Evolutionary conservation across 176 grass and related monocot genomes (phyloP), one percentile per base, ranked within the genome.

Genomic region (Lolium perenne): DNA sequence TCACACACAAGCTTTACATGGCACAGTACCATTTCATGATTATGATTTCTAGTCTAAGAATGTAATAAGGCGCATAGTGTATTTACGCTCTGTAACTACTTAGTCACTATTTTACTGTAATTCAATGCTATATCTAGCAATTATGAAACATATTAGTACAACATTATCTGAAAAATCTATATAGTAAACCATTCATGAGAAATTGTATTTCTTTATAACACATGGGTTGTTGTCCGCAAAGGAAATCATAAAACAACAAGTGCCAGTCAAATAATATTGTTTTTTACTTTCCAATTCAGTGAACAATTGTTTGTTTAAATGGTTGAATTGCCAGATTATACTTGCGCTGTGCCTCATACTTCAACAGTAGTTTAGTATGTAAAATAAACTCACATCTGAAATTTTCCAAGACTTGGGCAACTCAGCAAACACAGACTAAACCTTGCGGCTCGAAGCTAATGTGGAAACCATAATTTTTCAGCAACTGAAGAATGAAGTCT

Each of bases 361-460:
- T 56, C 54, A 56, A 56, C 17, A 18, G 54, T 56, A 56, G 54
- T 56, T 56, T 18, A 20, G 54, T 56, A 55, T 80, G 51, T 76
- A 65, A 6, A 87, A 82, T 66, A 38, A 67, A 87, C 91, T 87
- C 85, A 95, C 95, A 82, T 98, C 95, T 38, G 90, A 94, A 89
- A 92, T 26, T 70, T 84, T 83, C 73, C 93, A 98, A 71, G 88
- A 85, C 58, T 72, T 64, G 41, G 93, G 93, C 51, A 98, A 77
- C 90, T 95, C 90, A 80, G 90, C 93, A 78, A 98, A 98, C 5
- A 91, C 86, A 50, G 15, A 94, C 86, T 32, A 93, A 35, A 81
- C 95, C 95, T 80, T 95, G 89, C 35, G 93, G 93, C 74, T 91
- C 90, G 81, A 94, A 92, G 74, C 69, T 83, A 80, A 95, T 87